Conservation (phyloP, 2,329 filamentous ascomycete species). For the Verruconis gallopava region DNA sequence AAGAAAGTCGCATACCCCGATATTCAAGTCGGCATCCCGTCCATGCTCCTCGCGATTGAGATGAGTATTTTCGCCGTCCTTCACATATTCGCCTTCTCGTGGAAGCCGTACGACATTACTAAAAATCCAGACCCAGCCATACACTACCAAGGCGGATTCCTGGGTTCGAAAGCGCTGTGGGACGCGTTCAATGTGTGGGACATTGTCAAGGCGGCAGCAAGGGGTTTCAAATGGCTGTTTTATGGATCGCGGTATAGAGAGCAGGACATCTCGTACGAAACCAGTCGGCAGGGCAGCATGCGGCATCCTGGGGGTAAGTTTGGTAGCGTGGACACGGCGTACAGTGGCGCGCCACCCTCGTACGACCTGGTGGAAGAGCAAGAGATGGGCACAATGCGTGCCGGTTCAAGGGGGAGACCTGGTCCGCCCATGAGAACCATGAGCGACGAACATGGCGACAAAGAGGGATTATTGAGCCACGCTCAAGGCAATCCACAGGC, state of each 20-base stretch:
- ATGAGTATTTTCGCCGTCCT: slow-evolving; percentile 71
- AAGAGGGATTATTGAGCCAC: neutral
- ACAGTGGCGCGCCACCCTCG: neutral
- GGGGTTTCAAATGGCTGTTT: slow-evolving; percentile 70
- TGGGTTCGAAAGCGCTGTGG: slow-evolving; percentile 51
- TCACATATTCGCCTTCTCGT: slow-evolving; percentile 74
- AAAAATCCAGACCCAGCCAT: slow-evolving; percentile 4
- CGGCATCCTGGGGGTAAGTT: neutral
- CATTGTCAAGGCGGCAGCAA: slow-evolving; percentile 63
- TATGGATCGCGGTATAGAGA: slow-evolving; percentile 52
- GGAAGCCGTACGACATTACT: slow-evolving; percentile 48
- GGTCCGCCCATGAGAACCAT: too few relatives aligned
- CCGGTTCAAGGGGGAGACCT: too few relatives aligned
- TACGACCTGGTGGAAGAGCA: neutral
- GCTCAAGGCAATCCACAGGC: neutral
- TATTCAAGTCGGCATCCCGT: slow-evolving; percentile 68
- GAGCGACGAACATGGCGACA: neutral
- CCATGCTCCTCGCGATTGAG: slow-evolving; percentile 65
- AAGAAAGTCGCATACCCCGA: slow-evolving; percentile 56
- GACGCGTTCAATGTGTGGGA: slow-evolving; percentile 76
- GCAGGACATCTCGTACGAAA: slow-evolving; percentile 28
- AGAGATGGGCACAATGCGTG: neutral
- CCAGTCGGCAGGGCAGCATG: too few relatives aligned
- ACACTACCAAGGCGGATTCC: slow-evolving; percentile 50
- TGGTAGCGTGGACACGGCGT: neutral